Percentiles rank a stretch among this genome's conserved stretches.
Evolutionary conservation across 805 yeast species (phyloP).

Genomic region (Monosporozyma siamensis): DNA sequence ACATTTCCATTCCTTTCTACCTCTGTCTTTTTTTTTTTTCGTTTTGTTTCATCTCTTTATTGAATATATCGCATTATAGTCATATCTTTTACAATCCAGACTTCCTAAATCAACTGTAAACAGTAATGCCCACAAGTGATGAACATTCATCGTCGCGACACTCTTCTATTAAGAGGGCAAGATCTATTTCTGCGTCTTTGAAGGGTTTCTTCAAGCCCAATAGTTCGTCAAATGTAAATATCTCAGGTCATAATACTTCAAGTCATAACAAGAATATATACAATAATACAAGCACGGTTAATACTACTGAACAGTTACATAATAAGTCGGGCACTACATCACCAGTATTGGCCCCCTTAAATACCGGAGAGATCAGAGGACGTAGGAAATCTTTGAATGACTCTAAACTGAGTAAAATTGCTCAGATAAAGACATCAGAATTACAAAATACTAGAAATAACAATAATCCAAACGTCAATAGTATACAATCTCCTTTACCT

Average conservation of each 20-base stretch:
- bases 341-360: not conserved
- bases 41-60: not conserved
- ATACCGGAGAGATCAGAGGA: not conserved
- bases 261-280: not conserved
- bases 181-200: conserved; percentile 22
- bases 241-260: too few species aligned
- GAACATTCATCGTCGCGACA: conserved; percentile 6
- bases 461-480: conserved; percentile 3
- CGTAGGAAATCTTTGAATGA: conserved; percentile 3
- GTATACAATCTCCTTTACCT: not conserved
- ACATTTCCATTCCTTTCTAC: too few species aligned
- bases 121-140: conserved; percentile 35
- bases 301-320: not conserved
- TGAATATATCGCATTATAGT: too few species aligned
- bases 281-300: not conserved
- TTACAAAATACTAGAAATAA: conserved; percentile 11
- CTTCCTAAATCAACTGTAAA: not conserved
- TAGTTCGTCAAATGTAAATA: not conserved
- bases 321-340: not conserved
- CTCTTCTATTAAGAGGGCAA: conserved; percentile 14
- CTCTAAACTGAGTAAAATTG: conserved; percentile 6
- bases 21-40: too few species aligned
- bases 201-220: conserved; percentile 19
- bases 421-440: conserved; percentile 18
- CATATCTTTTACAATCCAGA: too few species aligned